Conservation (phyloP, 306 rosid species). For the Arachis stenosperma region DNA sequence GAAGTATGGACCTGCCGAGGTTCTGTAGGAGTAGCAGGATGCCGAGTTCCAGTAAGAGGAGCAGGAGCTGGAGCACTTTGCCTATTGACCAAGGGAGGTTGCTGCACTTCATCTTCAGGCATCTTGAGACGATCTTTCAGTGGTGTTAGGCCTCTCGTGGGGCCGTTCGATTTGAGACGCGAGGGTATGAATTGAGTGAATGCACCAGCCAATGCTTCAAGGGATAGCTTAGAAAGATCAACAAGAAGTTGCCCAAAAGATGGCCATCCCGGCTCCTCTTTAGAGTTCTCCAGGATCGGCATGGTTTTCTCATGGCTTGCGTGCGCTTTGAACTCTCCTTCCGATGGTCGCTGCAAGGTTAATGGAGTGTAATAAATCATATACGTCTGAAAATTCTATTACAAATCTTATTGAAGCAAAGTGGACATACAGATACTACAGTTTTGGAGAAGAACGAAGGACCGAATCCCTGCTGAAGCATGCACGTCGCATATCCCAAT, state of each 20-base stretch:
- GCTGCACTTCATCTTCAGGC: slow-evolving; percentile 69
- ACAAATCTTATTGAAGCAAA: slow-evolving; percentile 25
- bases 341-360: slow-evolving; percentile 48
- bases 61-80: slow-evolving; percentile 47
- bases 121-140: slow-evolving; percentile 73
- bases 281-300: slow-evolving; percentile 49
- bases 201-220: slow-evolving; percentile 54
- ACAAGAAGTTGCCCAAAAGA: slow-evolving; percentile 74
- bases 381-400: slow-evolving; percentile 21
- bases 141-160: slow-evolving; percentile 65
- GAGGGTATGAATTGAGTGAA: slow-evolving; percentile 63
- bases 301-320: slow-evolving; percentile 51
- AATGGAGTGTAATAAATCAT: slow-evolving; percentile 28
- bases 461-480: slow-evolving; percentile 88
- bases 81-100: slow-evolving; percentile 52
- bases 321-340: slow-evolving; percentile 56
- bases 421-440: slow-evolving; percentile 59
- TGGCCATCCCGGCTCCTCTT: slow-evolving; percentile 97
- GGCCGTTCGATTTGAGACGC: slow-evolving; percentile 48
- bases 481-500: slow-evolving; percentile 84
- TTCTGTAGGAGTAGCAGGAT: slow-evolving; percentile 54
- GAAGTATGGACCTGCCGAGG: slow-evolving; percentile 59
- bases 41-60: slow-evolving; percentile 60
- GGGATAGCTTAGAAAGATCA: slow-evolving; percentile 75
- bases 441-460: slow-evolving; percentile 59